These are phyloP conservation scores for Aspergillus affinis DNA, from an alignment of 495 filamentous ascomycete genomes.

Conservation along the genomic window DNA sequence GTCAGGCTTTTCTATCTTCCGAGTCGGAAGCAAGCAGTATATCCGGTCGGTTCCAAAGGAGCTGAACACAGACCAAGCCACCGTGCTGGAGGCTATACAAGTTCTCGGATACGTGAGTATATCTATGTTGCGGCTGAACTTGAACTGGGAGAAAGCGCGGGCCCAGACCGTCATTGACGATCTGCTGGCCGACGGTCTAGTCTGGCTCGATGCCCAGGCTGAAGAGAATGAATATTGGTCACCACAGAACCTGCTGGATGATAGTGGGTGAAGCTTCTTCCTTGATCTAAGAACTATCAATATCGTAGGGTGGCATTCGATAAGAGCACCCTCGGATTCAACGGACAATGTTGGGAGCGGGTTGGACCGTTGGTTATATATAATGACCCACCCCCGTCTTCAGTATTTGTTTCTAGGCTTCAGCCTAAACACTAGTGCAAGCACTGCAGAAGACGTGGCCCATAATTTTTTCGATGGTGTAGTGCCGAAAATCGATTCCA, in stretches of 20 bases:
- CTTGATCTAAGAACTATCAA: background rate
- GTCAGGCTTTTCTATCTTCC: slow-evolving; percentile 78
- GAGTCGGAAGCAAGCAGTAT: slow-evolving; percentile 78
- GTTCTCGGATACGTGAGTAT: slow-evolving; percentile 85
- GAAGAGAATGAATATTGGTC: slow-evolving; percentile 95
- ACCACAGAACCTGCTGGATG: slow-evolving; percentile 54
- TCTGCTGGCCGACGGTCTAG: slow-evolving; percentile 82
- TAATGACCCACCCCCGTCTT: background rate
- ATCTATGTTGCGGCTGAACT: slow-evolving; percentile 89
- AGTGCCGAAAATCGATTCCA: background rate
- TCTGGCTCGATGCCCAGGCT: slow-evolving; percentile 90
- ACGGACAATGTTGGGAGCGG: background rate
- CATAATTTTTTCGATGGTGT: no score
- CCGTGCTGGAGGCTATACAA: slow-evolving; percentile 83
- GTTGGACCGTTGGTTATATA: background rate
- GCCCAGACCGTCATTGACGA: slow-evolving; percentile 89
- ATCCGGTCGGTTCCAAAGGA: slow-evolving; percentile 95
- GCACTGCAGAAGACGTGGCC: background rate
- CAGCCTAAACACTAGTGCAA: background rate
- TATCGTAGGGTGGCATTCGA: background rate
- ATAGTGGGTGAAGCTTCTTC: slow-evolving; percentile 33
- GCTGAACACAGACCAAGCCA: slow-evolving; percentile 90
- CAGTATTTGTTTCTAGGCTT: background rate
- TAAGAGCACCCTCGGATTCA: background rate
- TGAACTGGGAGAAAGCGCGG: slow-evolving; percentile 80